A percentile compares a stretch with the other conserved stretches of the same genome.
Evolutionary conservation across 2,329 filamentous ascomycete genomes (phyloP).

Genomic region (Lachnellula arida): DNA sequence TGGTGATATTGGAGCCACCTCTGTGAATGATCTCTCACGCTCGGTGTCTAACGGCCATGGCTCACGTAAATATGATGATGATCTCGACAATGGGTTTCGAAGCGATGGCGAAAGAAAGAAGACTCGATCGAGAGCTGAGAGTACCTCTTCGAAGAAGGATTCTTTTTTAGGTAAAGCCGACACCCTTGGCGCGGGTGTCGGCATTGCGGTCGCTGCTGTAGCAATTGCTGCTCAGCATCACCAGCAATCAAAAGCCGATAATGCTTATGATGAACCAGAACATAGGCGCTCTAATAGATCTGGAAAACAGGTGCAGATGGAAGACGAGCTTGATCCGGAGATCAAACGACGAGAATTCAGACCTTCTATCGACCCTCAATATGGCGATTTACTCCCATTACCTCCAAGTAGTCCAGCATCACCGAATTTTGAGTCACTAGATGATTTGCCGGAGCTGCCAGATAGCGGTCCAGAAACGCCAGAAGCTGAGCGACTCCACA

Average conservation of each 20-base stretch:
- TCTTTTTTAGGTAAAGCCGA: slow-evolving; percentile 71
- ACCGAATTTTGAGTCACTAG: slow-evolving; percentile 35
- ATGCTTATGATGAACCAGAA: slow-evolving; percentile 22
- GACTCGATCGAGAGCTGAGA: slow-evolving; percentile 24
- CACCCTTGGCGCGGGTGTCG: slow-evolving; percentile 66
- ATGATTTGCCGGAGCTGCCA: slow-evolving; percentile 50
- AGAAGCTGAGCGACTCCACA: slow-evolving; percentile 24
- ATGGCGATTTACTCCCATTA: slow-evolving; percentile 59
- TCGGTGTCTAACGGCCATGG: slow-evolving; percentile 24
- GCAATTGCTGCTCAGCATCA: slow-evolving; percentile 32
- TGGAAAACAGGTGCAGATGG: slow-evolving; percentile 9
- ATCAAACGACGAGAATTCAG: slow-evolving; percentile 54
- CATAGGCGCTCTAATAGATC: slow-evolving; percentile 7
- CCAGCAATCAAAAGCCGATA: slow-evolving; percentile 32
- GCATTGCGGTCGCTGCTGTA: slow-evolving; percentile 48
- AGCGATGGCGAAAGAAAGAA: slow-evolving; percentile 28
- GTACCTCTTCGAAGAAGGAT: slow-evolving; percentile 35
- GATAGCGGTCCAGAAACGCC: slow-evolving; percentile 51
- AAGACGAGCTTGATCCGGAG: slow-evolving; percentile 50
- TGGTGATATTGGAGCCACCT: slow-evolving; percentile 18
- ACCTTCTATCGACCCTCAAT: slow-evolving; percentile 61
- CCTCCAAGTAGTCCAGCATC: slow-evolving; percentile 56
- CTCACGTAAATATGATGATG: slow-evolving; percentile 19
- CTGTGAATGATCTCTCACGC: slow-evolving; percentile 23
- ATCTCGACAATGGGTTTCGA: slow-evolving; percentile 16